Percentiles rank a stretch among this genome's conserved stretches.
Conservation (phyloP, 257 asterid species). For the Ophiorrhiza pumila region DNA sequence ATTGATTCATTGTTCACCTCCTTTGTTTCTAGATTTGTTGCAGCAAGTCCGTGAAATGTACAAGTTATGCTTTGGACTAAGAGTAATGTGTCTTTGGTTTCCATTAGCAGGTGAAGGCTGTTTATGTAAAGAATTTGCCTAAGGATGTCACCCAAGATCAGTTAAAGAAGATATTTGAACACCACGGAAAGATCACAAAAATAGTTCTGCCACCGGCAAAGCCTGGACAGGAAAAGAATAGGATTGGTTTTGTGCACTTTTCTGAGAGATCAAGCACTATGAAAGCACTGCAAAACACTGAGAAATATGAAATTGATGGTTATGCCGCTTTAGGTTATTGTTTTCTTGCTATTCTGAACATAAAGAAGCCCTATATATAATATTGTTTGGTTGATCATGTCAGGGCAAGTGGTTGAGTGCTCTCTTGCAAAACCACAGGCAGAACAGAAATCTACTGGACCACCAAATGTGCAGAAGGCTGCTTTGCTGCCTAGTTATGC, state of each 20-base stretch:
- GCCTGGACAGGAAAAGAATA: conserved; percentile 81
- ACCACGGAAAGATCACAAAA: conserved; percentile 73
- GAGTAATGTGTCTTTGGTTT: neutral
- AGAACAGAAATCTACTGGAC: conserved; percentile 60
- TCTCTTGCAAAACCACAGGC: conserved; percentile 94
- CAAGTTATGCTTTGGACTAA: neutral
- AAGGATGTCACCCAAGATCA: conserved; percentile 69
- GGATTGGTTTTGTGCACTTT: conserved; percentile 89
- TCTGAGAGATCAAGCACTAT: conserved; percentile 80
- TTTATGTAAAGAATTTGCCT: conserved; percentile 84
- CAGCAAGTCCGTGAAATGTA: neutral
- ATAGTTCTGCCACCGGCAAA: conserved; percentile 91
- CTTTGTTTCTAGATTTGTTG: neutral
- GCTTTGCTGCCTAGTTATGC: conserved; percentile 60
- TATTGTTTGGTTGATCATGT: conserved; percentile 19
- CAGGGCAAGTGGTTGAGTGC: conserved; percentile 86
- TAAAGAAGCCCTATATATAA: conserved; percentile 9
- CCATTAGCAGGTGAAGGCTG: conserved; percentile 68
- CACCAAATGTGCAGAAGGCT: conserved; percentile 50
- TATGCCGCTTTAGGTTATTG: conserved; percentile 14
- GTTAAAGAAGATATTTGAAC: conserved; percentile 74
- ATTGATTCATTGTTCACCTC: neutral
- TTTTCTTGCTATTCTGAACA: conserved; percentile 11
- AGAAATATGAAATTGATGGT: conserved; percentile 82
- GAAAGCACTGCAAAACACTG: conserved; percentile 78